Evolutionary conservation across 1,284 basidiomycete species (phyloP), one percentile per base, ranked within the genome.

Genomic region (Takashimella tepidaria): DNA sequence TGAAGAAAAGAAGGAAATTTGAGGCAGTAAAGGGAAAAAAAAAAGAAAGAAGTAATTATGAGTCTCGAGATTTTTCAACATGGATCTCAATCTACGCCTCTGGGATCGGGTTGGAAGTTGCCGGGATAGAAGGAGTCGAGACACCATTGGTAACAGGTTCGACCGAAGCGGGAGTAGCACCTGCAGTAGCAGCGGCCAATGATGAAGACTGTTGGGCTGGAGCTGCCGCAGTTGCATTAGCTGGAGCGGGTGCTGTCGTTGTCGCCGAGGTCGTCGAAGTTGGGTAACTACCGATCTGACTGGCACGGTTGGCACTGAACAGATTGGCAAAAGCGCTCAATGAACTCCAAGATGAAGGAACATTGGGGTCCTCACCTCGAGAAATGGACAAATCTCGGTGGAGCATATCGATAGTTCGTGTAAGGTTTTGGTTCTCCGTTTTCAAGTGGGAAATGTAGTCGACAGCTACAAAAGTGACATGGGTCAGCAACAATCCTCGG

Each of bases 391-490:
- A 47, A 41, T 62, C 57, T 22, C 44, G 52, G 31, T 45, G 45
- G 22, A 58, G 50, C 12, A 56, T 31, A 40, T 61, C 59, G 5
- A 56, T 43, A n/a, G 50, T 50, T 24, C 59, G 49, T 20, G 47
- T 41, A 25, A 45, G n/a, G 26, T 61, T 56, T 24, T 48, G 26
- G 31, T 55, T 48, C 52, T 56, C 54, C 22, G 20, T 52, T 50
- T 61, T 61, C 37, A 61, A 48, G 54, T 55, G 51, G 47, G 48
- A 47, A 44, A 61, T 61, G 52, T 58, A 61, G 57, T 61, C 59
- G 47, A 61, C 57, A 16, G 59, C 59, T 50, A 22, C 49, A 50
- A 10, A 52, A 10, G 48, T 16, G 22, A 16, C 12, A 25, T 4
- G 11, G 27, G 46, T 20, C 16, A 21, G 1, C n/a, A n/a, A n/a